Percentiles rank a stretch among this genome's conserved stretches.
Evolutionary conservation across 2,329 filamentous ascomycete species (phyloP).

Genomic region (Cercospora sp.): DNA sequence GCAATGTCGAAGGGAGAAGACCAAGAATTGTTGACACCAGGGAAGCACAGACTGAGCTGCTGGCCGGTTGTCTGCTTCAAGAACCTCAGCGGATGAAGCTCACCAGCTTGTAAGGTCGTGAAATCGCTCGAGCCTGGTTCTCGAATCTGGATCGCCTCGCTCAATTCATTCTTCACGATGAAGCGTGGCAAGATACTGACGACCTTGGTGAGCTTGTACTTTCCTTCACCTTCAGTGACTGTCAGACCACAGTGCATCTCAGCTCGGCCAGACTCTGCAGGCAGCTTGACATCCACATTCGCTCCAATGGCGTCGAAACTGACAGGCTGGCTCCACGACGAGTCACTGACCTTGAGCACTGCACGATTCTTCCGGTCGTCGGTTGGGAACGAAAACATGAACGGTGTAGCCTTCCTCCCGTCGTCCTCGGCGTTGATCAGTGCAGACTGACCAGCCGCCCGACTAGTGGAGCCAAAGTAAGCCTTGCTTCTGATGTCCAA

Average conservation of each 20-base stretch:
- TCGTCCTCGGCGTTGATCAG: slow-evolving; percentile 56
- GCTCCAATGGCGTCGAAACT: slow-evolving; percentile 98
- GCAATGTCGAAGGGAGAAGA: slow-evolving; percentile 97
- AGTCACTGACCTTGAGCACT: slow-evolving; percentile 82
- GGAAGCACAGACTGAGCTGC: slow-evolving; percentile 88
- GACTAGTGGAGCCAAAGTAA: slow-evolving; percentile 78
- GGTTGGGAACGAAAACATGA: slow-evolving; percentile 92
- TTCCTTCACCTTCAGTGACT: slow-evolving; percentile 86
- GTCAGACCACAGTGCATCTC: slow-evolving; percentile 92
- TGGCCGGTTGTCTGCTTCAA: slow-evolving; percentile 80
- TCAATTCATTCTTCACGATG: slow-evolving; percentile 88
- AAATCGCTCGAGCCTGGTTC: slow-evolving; percentile 90
- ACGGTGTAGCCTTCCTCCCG: slow-evolving; percentile 74
- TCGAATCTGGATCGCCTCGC: slow-evolving; percentile 82
- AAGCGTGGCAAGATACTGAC: slow-evolving; percentile 91
- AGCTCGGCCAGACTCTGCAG: slow-evolving; percentile 66
- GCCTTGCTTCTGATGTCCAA: slow-evolving; percentile 86
- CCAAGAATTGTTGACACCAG: slow-evolving; percentile 95
- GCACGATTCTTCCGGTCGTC: slow-evolving; percentile 92
- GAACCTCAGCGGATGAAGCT: slow-evolving; percentile 84
- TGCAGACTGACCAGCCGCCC: slow-evolving; percentile 78
- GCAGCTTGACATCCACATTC: slow-evolving; percentile 81
- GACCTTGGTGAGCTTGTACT: slow-evolving; percentile 96
- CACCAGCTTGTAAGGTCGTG: slow-evolving; percentile 72
- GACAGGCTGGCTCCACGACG: slow-evolving; percentile 94